Conservation (phyloP, 352 stramenopile species). For the Globisporangium canariense region DNA sequence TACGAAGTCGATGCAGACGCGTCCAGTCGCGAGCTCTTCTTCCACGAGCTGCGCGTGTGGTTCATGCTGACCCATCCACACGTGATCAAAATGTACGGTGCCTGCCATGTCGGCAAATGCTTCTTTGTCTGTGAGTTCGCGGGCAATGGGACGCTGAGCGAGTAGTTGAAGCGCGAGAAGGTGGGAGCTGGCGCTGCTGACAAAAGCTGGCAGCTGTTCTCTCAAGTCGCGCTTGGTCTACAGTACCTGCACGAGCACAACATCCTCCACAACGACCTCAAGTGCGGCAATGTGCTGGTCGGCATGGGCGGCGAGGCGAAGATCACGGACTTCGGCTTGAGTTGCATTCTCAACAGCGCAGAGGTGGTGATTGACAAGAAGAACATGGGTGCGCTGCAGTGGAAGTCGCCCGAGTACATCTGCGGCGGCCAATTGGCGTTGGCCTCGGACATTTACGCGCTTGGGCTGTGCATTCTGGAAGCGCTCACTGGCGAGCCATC, state of each 20-base stretch:
- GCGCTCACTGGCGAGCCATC: too few species aligned
- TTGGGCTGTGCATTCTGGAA: too few species aligned
- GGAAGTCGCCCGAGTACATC: too few species aligned
- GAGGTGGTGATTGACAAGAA: background rate
- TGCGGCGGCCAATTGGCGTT: too few species aligned
- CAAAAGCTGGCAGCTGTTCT: background rate
- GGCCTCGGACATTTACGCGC: too few species aligned
- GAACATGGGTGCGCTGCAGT: background rate
- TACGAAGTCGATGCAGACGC: background rate
- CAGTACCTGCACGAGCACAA: conserved; percentile 20
- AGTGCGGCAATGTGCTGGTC: conserved; percentile 13
- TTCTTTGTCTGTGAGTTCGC: background rate
- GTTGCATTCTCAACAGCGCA: background rate
- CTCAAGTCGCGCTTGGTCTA: conserved; percentile 26
- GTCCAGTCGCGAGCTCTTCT: conserved; percentile 3
- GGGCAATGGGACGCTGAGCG: background rate
- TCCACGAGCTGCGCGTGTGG: conserved; percentile 12
- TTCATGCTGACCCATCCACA: conserved; percentile 10
- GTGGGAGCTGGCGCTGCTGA: background rate
- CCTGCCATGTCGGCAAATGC: background rate
- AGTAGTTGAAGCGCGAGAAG: background rate
- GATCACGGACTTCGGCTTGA: background rate
- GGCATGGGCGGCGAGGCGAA: background rate
- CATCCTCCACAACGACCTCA: conserved; percentile 12
- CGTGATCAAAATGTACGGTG: background rate